phyloP scores from a whole-genome alignment of 1,139 yeast species.

The Debaryomyces robertsiae region DNA sequence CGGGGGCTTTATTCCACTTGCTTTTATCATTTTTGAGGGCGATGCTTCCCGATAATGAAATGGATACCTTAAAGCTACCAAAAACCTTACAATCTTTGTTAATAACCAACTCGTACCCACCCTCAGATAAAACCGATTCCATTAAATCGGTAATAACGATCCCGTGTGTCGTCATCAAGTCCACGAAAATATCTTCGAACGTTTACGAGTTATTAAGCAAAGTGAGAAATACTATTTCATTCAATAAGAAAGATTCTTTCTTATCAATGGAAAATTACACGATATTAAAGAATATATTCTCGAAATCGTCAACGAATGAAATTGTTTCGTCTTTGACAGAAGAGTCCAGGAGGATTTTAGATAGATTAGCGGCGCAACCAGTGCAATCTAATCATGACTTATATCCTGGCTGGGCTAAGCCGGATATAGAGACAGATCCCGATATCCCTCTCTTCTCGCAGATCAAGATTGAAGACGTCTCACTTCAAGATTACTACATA shows the following conservation, averaged over 20 bases:
- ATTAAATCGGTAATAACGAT: slow-evolving; percentile 44
- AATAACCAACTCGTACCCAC: slow-evolving; percentile 67
- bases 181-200: slow-evolving; percentile 58
- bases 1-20: slow-evolving; percentile 84
- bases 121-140: slow-evolving; percentile 43
- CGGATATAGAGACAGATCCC: slow-evolving; percentile 22
- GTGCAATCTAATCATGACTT: slow-evolving; percentile 40
- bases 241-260: slow-evolving; percentile 70
- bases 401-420: slow-evolving; percentile 49
- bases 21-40: slow-evolving; percentile 77
- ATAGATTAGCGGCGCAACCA: slow-evolving; percentile 53
- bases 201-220: slow-evolving; percentile 51
- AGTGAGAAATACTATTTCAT: slow-evolving; percentile 64
- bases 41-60: slow-evolving; percentile 68
- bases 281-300: slow-evolving; percentile 70
- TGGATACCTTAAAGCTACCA: slow-evolving; percentile 60
- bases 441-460: slow-evolving; percentile 46
- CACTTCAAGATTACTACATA: slow-evolving; percentile 82
- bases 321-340: slow-evolving; percentile 68
- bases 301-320: slow-evolving; percentile 56
- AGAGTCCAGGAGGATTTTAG: slow-evolving; percentile 71
- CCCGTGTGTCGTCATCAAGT: slow-evolving; percentile 66
- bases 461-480: slow-evolving; percentile 61
- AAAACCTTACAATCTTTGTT: slow-evolving; percentile 63
- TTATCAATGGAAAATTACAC: slow-evolving; percentile 80